Evolutionary conservation across 192 early-diverging fungal genomes (phyloP).

Genomic region (Coemansia reversa): DNA sequence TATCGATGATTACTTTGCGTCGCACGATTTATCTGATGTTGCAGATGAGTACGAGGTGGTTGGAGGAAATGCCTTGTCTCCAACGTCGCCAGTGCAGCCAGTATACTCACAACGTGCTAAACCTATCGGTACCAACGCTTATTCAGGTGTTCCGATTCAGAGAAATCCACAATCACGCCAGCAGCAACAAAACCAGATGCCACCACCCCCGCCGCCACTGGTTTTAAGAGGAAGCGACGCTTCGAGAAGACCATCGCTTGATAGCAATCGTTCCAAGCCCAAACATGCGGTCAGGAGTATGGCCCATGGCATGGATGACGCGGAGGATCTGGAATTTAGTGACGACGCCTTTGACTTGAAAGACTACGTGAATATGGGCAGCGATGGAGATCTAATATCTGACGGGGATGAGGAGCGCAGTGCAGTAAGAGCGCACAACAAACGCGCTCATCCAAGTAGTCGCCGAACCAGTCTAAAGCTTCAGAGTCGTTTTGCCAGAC

Average conservation of each 20-base stretch:
- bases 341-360: constrained; percentile 36
- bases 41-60: constrained; percentile 50
- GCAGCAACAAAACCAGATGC: not conserved
- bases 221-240: not conserved
- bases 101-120: constrained; percentile 26
- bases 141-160: constrained; percentile 11
- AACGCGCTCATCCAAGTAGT: not conserved
- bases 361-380: constrained; percentile 44
- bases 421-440: not conserved
- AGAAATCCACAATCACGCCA: not conserved
- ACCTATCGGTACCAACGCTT: not conserved
- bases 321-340: constrained; percentile 14
- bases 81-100: constrained; percentile 41
- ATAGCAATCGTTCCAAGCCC: constrained; percentile 22
- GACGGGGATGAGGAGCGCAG: constrained; percentile 18
- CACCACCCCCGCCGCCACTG: not conserved
- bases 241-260: constrained; percentile 18
- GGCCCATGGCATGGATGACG: constrained; percentile 10
- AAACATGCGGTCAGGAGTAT: constrained; percentile 13
- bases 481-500: constrained; percentile 34
- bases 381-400: constrained; percentile 20
- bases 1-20: constrained; percentile 49
- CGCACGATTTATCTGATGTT: constrained; percentile 32
- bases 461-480: constrained; percentile 7
- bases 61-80: constrained; percentile 39